These are phyloP conservation scores for Wickerhamomyces tratensis DNA, from an alignment of 805 yeast species.

Conservation along the genomic window DNA sequence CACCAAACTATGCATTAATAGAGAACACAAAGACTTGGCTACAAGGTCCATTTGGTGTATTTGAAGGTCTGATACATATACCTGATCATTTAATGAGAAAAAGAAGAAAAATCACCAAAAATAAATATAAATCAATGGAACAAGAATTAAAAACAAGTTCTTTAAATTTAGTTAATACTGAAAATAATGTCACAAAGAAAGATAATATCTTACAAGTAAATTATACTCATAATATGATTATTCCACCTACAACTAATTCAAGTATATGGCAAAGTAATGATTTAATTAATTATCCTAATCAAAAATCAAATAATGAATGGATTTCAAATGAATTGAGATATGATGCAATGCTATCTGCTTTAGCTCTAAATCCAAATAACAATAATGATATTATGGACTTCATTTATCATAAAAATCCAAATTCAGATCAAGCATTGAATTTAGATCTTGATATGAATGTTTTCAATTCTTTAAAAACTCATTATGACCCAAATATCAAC, in stretches of 20 bases:
- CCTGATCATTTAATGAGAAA: constrained; percentile 14
- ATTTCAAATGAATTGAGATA: constrained; percentile 60
- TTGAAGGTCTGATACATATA: constrained; percentile 31
- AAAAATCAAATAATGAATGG: constrained; percentile 48
- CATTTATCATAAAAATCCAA: constrained; percentile 22
- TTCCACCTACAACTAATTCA: too few relatives aligned
- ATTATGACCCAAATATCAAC: constrained; percentile 1
- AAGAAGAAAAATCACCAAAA: constrained; percentile 16
- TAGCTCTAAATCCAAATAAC: constrained; percentile 47
- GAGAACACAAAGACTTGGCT: constrained; percentile 37
- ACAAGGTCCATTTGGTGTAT: constrained; percentile 80
- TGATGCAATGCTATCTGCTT: constrained; percentile 66
- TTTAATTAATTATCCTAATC: not conserved
- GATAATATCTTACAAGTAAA: too few relatives aligned
- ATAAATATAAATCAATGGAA: constrained; percentile 11
- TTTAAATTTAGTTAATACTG: too few relatives aligned
- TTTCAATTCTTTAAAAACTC: constrained; percentile 12
- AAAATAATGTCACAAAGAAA: not conserved
- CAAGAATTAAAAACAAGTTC: not conserved
- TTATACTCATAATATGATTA: too few relatives aligned
- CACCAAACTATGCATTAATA: constrained; percentile 32
- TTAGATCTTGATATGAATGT: constrained; percentile 3
- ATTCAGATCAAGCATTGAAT: not conserved
- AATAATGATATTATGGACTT: constrained; percentile 47
- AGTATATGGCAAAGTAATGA: too few relatives aligned